These are phyloP conservation scores for Tolypocladium amazonense DNA, from an alignment of 2,329 filamentous ascomycete species.

Conservation along the genomic window DNA sequence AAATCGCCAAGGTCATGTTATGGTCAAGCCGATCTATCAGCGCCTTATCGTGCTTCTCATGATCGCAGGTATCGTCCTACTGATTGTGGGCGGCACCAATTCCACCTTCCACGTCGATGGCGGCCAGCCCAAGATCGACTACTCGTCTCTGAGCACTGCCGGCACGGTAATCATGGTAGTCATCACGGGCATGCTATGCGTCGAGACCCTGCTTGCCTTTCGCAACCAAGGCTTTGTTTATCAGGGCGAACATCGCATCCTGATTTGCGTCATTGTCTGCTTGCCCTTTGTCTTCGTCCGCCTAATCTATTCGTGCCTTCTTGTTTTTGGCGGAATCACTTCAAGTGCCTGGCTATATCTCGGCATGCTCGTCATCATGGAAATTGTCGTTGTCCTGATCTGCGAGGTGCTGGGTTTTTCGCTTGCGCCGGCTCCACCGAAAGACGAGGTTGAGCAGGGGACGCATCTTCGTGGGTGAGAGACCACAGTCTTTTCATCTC, in stretches of 20 bases:
- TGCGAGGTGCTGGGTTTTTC: conserved; percentile 19
- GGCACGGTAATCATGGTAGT: conserved; percentile 20
- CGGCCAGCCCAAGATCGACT: conserved; percentile 14
- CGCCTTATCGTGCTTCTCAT: conserved; percentile 30
- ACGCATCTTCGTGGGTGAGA: background rate
- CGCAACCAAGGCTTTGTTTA: conserved; percentile 27
- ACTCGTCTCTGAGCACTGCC: conserved; percentile 15
- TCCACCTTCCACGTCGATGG: conserved; percentile 11
- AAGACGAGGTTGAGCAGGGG: background rate
- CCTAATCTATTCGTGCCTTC: conserved; percentile 17
- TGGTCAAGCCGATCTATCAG: conserved; percentile 17
- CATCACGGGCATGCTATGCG: conserved; percentile 28
- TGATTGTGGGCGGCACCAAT: conserved; percentile 19
- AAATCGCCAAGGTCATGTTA: conserved; percentile 22
- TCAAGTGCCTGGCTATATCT: conserved; percentile 17
- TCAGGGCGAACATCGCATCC: conserved; percentile 43
- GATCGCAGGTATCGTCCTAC: conserved; percentile 25
- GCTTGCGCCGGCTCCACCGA: conserved; percentile 6
- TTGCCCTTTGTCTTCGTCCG: conserved; percentile 23
- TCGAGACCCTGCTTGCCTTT: conserved; percentile 26
- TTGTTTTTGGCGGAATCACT: conserved; percentile 16
- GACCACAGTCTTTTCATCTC: background rate
- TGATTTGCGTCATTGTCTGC: conserved; percentile 27
- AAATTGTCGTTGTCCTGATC: conserved; percentile 20
- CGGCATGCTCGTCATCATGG: conserved; percentile 20